Evolutionary conservation across 495 filamentous ascomycete genomes (phyloP).

Genomic region (Penicillium manginii): DNA sequence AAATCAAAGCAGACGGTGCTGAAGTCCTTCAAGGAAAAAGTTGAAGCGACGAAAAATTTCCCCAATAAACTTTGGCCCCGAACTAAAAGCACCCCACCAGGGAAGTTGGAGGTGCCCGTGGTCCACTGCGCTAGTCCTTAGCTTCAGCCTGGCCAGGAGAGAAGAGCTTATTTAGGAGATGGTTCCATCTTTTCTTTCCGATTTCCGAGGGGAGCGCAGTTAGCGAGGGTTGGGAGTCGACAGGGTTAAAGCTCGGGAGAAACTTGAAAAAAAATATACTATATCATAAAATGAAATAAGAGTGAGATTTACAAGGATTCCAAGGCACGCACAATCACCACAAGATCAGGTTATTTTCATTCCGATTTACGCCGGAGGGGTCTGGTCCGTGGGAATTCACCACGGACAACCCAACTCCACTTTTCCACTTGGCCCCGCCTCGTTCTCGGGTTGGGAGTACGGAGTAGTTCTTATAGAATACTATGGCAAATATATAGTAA

Average conservation of each 20-base stretch:
- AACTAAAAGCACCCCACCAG: neutral
- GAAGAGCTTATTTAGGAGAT: neutral
- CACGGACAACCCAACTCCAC: too few relatives aligned
- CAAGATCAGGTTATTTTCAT: neutral
- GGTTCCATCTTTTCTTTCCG: too few relatives aligned
- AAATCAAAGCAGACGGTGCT: neutral
- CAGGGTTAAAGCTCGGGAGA: too few relatives aligned
- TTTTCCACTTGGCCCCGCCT: too few relatives aligned
- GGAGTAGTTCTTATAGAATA: too few relatives aligned
- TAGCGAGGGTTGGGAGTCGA: too few relatives aligned
- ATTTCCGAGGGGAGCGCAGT: too few relatives aligned
- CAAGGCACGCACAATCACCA: neutral
- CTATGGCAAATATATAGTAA: too few relatives aligned
- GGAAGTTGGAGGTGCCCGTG: neutral
- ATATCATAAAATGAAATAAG: neutral
- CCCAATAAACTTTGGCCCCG: slow-evolving; percentile 1
- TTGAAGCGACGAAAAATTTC: neutral
- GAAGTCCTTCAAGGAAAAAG: neutral
- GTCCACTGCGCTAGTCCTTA: neutral
- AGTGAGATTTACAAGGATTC: too few relatives aligned
- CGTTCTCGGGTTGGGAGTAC: too few relatives aligned
- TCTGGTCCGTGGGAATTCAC: neutral
- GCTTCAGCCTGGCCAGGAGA: neutral
- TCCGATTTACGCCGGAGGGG: neutral
- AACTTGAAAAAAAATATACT: too few relatives aligned